Evolutionary conservation across 2,329 filamentous ascomycete genomes (phyloP).

Genomic region (Aureobasidium sp.): DNA sequence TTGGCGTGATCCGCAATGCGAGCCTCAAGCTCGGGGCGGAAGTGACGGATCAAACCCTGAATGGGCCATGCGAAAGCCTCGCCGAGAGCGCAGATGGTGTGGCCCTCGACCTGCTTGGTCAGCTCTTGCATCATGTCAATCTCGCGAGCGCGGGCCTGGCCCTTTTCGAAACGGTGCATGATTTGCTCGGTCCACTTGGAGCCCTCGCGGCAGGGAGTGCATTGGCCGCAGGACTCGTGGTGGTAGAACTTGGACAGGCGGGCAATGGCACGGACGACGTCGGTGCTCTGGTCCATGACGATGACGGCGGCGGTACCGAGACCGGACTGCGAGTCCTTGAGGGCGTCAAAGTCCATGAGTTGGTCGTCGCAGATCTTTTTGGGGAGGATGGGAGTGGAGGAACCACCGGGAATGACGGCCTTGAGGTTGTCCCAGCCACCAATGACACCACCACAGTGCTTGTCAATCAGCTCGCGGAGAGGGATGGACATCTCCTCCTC

Average conservation of each 20-base stretch:
- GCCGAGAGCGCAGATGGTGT: slow-evolving; percentile 95
- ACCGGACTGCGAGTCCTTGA: slow-evolving; percentile 97
- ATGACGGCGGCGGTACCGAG: slow-evolving; percentile 96
- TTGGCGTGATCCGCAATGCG: slow-evolving; percentile 75
- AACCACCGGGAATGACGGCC: slow-evolving; percentile 91
- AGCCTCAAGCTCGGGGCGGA: slow-evolving; percentile 89
- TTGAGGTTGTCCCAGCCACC: slow-evolving; percentile 98
- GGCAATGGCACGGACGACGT: slow-evolving; percentile 89
- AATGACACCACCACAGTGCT: slow-evolving; percentile 93
- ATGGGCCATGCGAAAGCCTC: slow-evolving; percentile 99
- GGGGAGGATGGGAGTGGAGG: slow-evolving; percentile 90
- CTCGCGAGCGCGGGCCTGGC: slow-evolving; percentile 78
- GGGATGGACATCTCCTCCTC: slow-evolving; percentile 99
- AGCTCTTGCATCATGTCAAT: slow-evolving; percentile 99
- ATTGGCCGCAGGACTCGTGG: slow-evolving; percentile 97
- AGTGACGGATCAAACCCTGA: slow-evolving; percentile 96
- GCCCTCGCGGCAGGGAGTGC: slow-evolving; percentile 97
- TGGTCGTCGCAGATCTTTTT: slow-evolving; percentile 88
- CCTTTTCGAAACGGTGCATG: slow-evolving; percentile 92
- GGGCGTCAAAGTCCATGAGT: slow-evolving; percentile 96
- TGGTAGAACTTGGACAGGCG: slow-evolving; percentile 95
- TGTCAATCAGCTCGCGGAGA: slow-evolving; percentile 90
- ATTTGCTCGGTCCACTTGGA: slow-evolving; percentile 99
- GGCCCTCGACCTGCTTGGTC: slow-evolving; percentile 98
- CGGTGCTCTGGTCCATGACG: slow-evolving; percentile 97